Base-by-base conservation (phyloP, 805 yeast genomes). In the Cyberlindnera amylophila region DNA sequence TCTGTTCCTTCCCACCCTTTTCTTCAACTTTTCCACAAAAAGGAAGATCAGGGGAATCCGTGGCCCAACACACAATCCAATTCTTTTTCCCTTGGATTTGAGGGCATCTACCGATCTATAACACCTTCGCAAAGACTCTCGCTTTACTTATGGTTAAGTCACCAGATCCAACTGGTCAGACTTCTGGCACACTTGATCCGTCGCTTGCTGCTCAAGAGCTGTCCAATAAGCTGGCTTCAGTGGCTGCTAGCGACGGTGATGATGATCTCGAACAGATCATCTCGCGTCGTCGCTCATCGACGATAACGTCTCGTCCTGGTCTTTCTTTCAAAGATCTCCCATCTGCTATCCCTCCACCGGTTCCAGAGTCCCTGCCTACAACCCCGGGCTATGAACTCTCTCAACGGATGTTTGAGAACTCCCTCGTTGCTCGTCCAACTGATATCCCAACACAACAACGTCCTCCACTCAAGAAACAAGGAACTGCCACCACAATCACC, bases 281-380 rank as follows among this genome's bases (percentile, higher is more conserved):
- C 15, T 15, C 39, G 4, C 38, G 41, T 7, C 44, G 55, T 26
- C 49, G 53, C 37, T 41, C 52, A 0, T 45, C 49, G 3, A 18
- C 33, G 3, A 18, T 32, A 2, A 33, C 36, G 4, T 26, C 38
- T 2, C 42, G 34, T 18, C 23, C 46, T 1, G 54, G 52, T 5
- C 41, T 52, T 5, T 38, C 39, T 5, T 43, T 50, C 31, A 31
- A 35, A 10, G 51, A 43, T 16, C 34, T 42, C 10, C 28, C 38
- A 16, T 38, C 53, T 32, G 44, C 41, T 2, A 55, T 66, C 32
- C 65, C 67, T 4, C 62, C 66, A 4, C 67, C 70, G 4, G 54
- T 67, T 14, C 69, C 71, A 1, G 75, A 67, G 44, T 63, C 69
- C 16, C 42, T 66, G 16, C 73, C 73, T 16, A 62, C 66, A 0